These are phyloP conservation scores for Pseudogymnoascus sp. DNA, from an alignment of 2,329 filamentous ascomycete species.

Conservation along the genomic window DNA sequence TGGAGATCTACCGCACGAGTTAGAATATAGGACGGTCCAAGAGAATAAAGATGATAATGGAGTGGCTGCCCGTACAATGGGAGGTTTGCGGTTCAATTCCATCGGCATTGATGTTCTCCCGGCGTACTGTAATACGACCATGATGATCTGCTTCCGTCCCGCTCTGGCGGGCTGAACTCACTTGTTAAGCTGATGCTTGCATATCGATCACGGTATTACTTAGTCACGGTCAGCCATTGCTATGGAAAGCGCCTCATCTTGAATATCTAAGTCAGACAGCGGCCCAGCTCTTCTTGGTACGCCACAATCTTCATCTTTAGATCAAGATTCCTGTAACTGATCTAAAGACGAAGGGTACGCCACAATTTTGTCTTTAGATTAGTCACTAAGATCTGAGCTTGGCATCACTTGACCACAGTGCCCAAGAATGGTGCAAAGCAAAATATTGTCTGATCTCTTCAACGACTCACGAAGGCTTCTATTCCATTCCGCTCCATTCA, in stretches of 20 bases:
- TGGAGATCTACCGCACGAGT: not conserved
- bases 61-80: not conserved
- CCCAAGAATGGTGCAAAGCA: not conserved
- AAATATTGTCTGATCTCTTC: not conserved
- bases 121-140: not conserved
- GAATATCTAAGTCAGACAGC: no score
- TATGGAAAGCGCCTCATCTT: not conserved
- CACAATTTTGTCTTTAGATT: not conserved
- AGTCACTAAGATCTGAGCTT: not conserved
- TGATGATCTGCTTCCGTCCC: not conserved
- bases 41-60: not conserved
- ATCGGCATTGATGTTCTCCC: not conserved
- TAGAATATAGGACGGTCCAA: not conserved
- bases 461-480: not conserved
- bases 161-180: not conserved
- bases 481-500: not conserved
- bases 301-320: no score
- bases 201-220: not conserved
- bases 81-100: not conserved
- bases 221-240: not conserved
- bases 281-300: no score
- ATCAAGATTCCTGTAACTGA: no score
- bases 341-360: not conserved
- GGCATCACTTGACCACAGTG: not conserved
- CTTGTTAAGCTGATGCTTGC: not conserved